Evolutionary conservation across 1,139 yeast species (phyloP).

Genomic region (Taphrina communis): DNA sequence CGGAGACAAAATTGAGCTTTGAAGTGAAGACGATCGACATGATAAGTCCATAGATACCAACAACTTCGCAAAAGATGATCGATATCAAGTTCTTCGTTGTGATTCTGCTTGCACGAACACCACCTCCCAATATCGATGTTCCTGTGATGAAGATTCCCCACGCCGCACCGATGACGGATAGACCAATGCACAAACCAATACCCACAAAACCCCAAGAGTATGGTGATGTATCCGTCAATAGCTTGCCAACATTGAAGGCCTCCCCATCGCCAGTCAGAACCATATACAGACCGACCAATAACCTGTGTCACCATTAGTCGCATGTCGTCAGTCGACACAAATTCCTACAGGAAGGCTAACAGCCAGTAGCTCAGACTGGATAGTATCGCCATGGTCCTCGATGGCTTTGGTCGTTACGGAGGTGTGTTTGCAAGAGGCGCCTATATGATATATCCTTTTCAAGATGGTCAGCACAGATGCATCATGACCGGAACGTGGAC

Average conservation of each 20-base stretch:
- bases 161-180: conserved; percentile 93
- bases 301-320: conserved; percentile 2
- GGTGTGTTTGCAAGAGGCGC: no score
- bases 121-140: conserved; percentile 93
- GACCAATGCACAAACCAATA: conserved; percentile 88
- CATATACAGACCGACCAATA: conserved; percentile 39
- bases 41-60: conserved; percentile 96
- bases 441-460: no score
- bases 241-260: conserved; percentile 61
- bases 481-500: background rate
- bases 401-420: no score
- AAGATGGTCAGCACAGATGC: background rate
- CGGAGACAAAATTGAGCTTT: conserved; percentile 75
- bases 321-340: background rate
- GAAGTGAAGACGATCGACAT: conserved; percentile 98
- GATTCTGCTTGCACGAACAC: conserved; percentile 95
- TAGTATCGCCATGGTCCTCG: conserved; percentile 22
- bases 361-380: conserved; percentile 39
- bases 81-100: conserved; percentile 94
- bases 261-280: conserved; percentile 39
- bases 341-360: conserved; percentile 29
- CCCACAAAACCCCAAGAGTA: conserved; percentile 97
- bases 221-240: conserved; percentile 84
- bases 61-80: conserved; percentile 98
- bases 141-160: conserved; percentile 95